These are phyloP conservation scores for Knoxia roxburghii DNA, from an alignment of 257 asterid genomes.

Conservation along the genomic window DNA sequence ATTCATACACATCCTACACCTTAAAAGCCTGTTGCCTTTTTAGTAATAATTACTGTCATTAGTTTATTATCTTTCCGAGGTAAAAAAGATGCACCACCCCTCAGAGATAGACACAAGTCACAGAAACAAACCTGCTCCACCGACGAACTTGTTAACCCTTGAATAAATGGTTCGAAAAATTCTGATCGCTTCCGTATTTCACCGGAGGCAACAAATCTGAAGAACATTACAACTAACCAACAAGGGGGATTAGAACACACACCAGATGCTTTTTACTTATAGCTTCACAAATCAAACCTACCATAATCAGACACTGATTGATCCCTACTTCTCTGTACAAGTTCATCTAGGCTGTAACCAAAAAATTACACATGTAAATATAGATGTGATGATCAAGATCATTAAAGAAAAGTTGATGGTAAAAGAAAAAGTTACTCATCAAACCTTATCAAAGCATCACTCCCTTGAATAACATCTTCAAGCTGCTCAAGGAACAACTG, in stretches of 20 bases:
- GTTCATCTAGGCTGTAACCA: slow-evolving; percentile 75
- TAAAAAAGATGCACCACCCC: background rate
- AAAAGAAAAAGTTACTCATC: slow-evolving; percentile 8
- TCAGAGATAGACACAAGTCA: background rate
- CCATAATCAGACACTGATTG: slow-evolving; percentile 89
- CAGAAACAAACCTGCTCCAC: slow-evolving; percentile 78
- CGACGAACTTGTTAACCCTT: slow-evolving; percentile 64
- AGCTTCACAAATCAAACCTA: slow-evolving; percentile 33
- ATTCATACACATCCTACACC: background rate
- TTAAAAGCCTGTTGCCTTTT: background rate
- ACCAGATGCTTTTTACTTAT: slow-evolving; percentile 4
- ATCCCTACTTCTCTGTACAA: slow-evolving; percentile 74
- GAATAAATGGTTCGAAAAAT: slow-evolving; percentile 86
- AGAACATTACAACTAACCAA: slow-evolving; percentile 87
- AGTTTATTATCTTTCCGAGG: background rate
- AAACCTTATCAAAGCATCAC: slow-evolving; percentile 70
- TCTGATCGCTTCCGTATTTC: slow-evolving; percentile 85
- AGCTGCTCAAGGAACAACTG: slow-evolving; percentile 98
- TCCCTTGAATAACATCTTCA: slow-evolving; percentile 68
- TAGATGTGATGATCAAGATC: background rate
- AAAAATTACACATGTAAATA: slow-evolving; percentile 13
- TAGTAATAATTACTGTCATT: background rate
- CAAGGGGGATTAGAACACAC: slow-evolving; percentile 7
- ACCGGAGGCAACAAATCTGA: slow-evolving; percentile 94
- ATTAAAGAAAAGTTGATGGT: background rate